These are phyloP conservation scores for Corynascus novoguineensis DNA, from an alignment of 495 filamentous ascomycete species.

Conservation along the genomic window DNA sequence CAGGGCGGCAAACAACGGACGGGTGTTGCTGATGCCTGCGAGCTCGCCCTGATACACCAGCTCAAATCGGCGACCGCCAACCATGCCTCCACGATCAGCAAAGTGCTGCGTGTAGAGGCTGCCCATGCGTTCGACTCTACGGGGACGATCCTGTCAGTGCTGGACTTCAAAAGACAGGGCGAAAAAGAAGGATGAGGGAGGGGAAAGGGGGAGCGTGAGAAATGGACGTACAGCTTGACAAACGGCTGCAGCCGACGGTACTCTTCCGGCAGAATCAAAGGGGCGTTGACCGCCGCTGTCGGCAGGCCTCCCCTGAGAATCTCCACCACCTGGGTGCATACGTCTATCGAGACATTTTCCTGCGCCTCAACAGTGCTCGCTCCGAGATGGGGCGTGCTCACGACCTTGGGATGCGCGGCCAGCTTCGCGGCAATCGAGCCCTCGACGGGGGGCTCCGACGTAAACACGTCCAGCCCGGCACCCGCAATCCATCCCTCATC, in stretches of 20 bases:
- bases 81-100: conserved; percentile 27
- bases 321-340: conserved; percentile 65
- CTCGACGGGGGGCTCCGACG: conserved; percentile 51
- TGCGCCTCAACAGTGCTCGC: conserved; percentile 72
- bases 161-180: not conserved
- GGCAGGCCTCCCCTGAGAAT: conserved; percentile 62
- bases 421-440: conserved; percentile 50
- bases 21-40: conserved; percentile 56
- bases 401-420: conserved; percentile 56
- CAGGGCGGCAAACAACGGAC: conserved; percentile 63
- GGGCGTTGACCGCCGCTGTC: conserved; percentile 65
- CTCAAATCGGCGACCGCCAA: conserved; percentile 57
- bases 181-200: not conserved
- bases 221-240: conserved; percentile 57
- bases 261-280: conserved; percentile 67
- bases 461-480: conserved; percentile 72
- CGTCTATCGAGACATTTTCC: conserved; percentile 68
- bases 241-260: conserved; percentile 65
- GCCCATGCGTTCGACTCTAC: conserved; percentile 59
- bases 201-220: conserved; percentile 44
- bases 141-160: not conserved
- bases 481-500: conserved; percentile 63
- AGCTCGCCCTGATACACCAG: conserved; percentile 64
- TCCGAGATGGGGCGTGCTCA: conserved; percentile 67
- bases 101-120: conserved; percentile 66